Conservation (phyloP, 1,139 yeast genomes). For the Scheffersomyces quercinus region DNA sequence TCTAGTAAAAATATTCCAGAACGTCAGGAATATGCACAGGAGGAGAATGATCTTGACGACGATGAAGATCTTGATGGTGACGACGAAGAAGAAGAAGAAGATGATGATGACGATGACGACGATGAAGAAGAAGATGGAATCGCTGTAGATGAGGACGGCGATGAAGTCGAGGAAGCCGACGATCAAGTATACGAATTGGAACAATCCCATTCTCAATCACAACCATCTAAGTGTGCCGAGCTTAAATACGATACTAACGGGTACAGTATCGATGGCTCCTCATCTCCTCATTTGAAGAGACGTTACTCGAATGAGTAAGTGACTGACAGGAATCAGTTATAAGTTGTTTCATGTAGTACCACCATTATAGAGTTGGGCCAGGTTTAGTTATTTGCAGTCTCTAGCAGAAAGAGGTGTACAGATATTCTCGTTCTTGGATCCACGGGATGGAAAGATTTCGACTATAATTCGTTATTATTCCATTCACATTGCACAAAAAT, state of each 20-base stretch:
- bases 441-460: too few relatives aligned
- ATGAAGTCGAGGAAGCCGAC: constrained; percentile 8
- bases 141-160: constrained; percentile 3
- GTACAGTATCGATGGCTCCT: constrained; percentile 30
- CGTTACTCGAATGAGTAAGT: constrained; percentile 13
- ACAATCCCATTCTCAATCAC: background rate
- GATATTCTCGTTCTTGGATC: too few relatives aligned
- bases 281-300: constrained; percentile 40
- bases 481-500: too few relatives aligned
- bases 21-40: constrained; percentile 11
- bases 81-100: constrained; percentile 12
- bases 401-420: too few relatives aligned
- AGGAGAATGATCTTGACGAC: constrained; percentile 11
- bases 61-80: constrained; percentile 8
- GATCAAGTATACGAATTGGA: constrained; percentile 2
- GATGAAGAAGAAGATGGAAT: constrained; percentile 10
- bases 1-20: constrained; percentile 10
- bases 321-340: background rate
- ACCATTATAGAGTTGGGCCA: too few relatives aligned
- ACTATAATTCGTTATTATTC: too few relatives aligned
- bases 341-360: too few relatives aligned
- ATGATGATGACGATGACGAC: constrained; percentile 8
- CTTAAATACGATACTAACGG: constrained; percentile 26
- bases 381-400: too few relatives aligned
- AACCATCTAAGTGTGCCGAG: background rate